Base-by-base conservation (phyloP, 768 basidiomycete genomes). In the Leccinellum luteum region DNA sequence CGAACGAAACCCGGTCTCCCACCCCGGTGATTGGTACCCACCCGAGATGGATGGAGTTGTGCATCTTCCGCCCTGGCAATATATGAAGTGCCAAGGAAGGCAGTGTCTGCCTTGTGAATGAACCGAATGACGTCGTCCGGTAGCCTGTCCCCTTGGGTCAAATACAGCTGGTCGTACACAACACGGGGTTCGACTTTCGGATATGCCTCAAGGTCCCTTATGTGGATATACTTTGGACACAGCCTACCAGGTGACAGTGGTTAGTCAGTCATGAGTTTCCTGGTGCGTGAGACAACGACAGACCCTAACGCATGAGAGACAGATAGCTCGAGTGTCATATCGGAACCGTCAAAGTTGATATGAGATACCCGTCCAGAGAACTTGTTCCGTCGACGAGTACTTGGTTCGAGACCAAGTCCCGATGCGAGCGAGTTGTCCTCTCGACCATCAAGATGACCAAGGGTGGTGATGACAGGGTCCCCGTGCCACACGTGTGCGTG, bases 181-280 rank as follows among this genome's bases (percentile, higher is more conserved):
- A 84, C 65, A 1, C 60, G 61, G 0, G 84, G 77, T 14, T 66
- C 57, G 2, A 75, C 72, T 21, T 72, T 52, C 0, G 75, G 68
- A 57, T 77, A 65, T 1, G 83, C 75, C 13, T 69, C 64, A 9
- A 86, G 66, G 6, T 80, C 75, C 8, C 84, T 78, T 47, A 79
- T 64, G 50, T 78, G 82, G 64, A 86, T 86, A 54, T 86, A 87
- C 63, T 86, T 87, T 8, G 85, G 85, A 66, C 84, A 86, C 59
- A 85, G 81, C 30, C 85, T 85, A 51, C 3, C 17, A 6, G 25
- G 4, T 15, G 17, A 4, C 4, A 10, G 19, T 9, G 34, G 9
- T 13, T 27, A 17, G 30, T 59, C 30, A 60, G 21, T 41, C 4
- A 32, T 12, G 5, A 8, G 4, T 19, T n/a, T 53, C 17, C 23